Base-by-base conservation (phyloP, 768 basidiomycete species). In the Lentinus tigrinus region DNA sequence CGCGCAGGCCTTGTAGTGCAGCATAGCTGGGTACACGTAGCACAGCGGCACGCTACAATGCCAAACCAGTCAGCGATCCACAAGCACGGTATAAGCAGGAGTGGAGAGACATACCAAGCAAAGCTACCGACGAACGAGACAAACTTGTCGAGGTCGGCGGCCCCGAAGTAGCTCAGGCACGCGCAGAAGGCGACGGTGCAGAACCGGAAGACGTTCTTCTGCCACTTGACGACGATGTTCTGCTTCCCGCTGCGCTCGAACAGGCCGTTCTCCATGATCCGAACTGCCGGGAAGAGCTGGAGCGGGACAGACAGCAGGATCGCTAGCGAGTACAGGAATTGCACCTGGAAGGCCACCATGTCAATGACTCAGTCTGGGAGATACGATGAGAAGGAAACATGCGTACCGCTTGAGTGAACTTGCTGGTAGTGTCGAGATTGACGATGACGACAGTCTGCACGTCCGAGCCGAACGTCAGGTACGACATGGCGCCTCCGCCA, bases 221-320 rank as follows among this genome's bases (percentile, higher is more conserved):
- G 78, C 97, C 96, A 98, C 71, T 99, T 98, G 70, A 98, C 90
- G 55, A 83, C 80, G 34, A 76, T 63, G 70, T 93, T 81, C 51
- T 72, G 79, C 72, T 98, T 98, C 47, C 97, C 97, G 65, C 91
- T 93, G 48, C 82, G 82, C 44, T 85, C 85, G 71, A 98, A 98
- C 27, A 98, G 67, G 3, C 91, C 95, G 68, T 98, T 96, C 79
- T 99, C 97, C 75, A 98, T 84, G 68, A 99, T 98, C 52, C 97
- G 86, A 47, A 96, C 87, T 3, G 96, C 97, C 0, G 97, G 97
- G 92, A 98, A 98, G 55, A 98, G 87, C 73, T 98, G 95, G 0
- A 98, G 83, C 0, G 96, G 95, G 8, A 91, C 88, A 14, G 95
- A 97, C 42, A 94, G 82, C 61, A 93, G 75, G 73, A 98, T 98